A percentile compares a stretch with the other conserved stretches of the same genome.
Conservation (phyloP, 2,329 filamentous ascomycete species). For the Lachnellula willkommii region DNA sequence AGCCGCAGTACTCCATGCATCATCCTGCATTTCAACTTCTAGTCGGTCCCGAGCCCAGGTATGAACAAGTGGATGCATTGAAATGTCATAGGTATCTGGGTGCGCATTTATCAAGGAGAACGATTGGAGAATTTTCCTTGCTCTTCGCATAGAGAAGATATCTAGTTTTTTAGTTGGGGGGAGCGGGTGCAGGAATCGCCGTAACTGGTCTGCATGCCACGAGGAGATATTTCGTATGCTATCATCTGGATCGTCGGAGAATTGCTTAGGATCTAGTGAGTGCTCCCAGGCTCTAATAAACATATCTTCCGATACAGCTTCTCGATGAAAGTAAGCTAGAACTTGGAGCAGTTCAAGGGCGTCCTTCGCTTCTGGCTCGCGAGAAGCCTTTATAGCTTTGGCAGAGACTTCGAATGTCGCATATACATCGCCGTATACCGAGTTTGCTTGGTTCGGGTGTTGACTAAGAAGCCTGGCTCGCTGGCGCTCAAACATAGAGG, state of each 20-base stretch:
- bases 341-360: slow-evolving; percentile 11
- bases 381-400: slow-evolving; percentile 1
- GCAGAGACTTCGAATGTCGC: slow-evolving; percentile 18
- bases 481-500: slow-evolving; percentile 4
- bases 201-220: too few species aligned
- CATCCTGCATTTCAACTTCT: too few species aligned
- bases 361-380: not conserved
- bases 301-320: slow-evolving; percentile 4
- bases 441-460: slow-evolving; percentile 5
- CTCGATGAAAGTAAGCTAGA: slow-evolving; percentile 6
- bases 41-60: slow-evolving; percentile 12
- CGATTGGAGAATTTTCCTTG: slow-evolving; percentile 2
- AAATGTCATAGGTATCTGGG: slow-evolving; percentile 3
- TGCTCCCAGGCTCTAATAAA: slow-evolving; percentile 3
- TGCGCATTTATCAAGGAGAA: slow-evolving; percentile 12
- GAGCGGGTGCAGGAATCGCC: not conserved
- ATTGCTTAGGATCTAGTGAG: not conserved
- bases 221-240: too few species aligned
- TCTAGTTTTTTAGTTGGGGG: not conserved
- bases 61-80: slow-evolving; percentile 17
- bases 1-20: too few species aligned
- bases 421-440: slow-evolving; percentile 15
- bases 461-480: slow-evolving; percentile 4
- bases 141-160: not conserved
- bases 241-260: not conserved